Percentiles rank a stretch among this genome's conserved stretches.
These are phyloP conservation scores for Cladophialophora yegresii DNA, from an alignment of 2,329 filamentous ascomycete genomes.

Conservation along the genomic window DNA sequence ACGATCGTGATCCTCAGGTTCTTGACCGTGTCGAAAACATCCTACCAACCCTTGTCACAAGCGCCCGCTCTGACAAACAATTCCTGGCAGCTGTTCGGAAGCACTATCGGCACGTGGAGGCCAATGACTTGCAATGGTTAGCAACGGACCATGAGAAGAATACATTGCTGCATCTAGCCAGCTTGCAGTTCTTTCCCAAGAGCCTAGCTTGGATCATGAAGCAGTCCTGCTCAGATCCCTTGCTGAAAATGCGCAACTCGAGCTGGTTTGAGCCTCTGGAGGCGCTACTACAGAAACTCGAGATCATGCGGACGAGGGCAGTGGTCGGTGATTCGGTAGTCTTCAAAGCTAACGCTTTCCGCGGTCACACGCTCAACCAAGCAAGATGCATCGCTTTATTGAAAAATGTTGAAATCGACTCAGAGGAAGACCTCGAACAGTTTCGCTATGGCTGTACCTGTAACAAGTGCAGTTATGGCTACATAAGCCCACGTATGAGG, in stretches of 20 bases:
- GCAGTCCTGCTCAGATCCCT: constrained; percentile 20
- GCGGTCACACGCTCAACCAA: constrained; percentile 38
- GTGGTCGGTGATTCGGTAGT: constrained; percentile 12
- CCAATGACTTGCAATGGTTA: constrained; percentile 12
- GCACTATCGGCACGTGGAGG: background rate
- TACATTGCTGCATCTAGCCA: constrained; percentile 38
- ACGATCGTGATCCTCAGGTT: background rate
- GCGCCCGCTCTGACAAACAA: background rate
- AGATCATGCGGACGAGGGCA: constrained; percentile 37
- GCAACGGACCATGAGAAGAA: constrained; percentile 28
- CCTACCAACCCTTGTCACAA: background rate
- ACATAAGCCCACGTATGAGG: constrained; percentile 45
- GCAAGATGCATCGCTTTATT: constrained; percentile 39
- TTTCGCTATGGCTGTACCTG: constrained; percentile 46
- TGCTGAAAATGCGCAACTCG: constrained; percentile 37
- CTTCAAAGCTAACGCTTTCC: constrained; percentile 33
- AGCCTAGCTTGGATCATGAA: constrained; percentile 39
- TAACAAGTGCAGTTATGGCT: constrained; percentile 42
- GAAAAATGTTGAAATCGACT: constrained; percentile 10
- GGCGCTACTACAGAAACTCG: constrained; percentile 38
- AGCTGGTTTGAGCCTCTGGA: constrained; percentile 43
- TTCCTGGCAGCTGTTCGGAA: background rate
- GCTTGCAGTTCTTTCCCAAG: constrained; percentile 32
- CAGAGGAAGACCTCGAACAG: constrained; percentile 32
- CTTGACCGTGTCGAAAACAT: constrained; percentile 5